Base-by-base conservation (phyloP, 1,284 basidiomycete genomes). In the Boletus albobrunnescens region DNA sequence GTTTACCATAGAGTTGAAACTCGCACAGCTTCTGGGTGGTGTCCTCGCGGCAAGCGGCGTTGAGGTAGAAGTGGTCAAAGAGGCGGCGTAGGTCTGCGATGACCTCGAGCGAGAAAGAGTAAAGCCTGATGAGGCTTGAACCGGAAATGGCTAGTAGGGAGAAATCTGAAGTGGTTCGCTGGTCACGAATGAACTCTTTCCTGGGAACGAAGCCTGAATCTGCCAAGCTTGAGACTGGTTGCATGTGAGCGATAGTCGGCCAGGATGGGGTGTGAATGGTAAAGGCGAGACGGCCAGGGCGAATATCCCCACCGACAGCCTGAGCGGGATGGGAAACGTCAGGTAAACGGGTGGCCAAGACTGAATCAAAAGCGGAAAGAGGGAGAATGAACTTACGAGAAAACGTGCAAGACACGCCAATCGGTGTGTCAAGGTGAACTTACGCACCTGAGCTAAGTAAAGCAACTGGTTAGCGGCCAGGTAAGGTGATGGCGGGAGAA, bases 131-230 rank as follows among this genome's bases (percentile, higher is more conserved):
- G 55, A 75, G 72, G 56, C 77, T 79, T 17, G 79, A 67, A 51
- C 80, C 74, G 6, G 84, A 77, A 53, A 88, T 71, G 11, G 86
- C 75, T 46, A 89, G 71, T 46, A 88, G 73, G 31, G 81, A 75
- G 64, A 88, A 88, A 28, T 78, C 69, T 51, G 79, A 84, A 28
- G 74, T 70, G 19, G 74, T 68, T 36, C 67, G 68, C 53, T 74
- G 73, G 54, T 84, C 76, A 36, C 75, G 76, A 51, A 83, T 70
- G 64, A 87, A 87, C 64, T 87, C 84, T 61, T 77, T 82, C 57
- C 84, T 70, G 4, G 84, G 84, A 22, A 72, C 74, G 55, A 87
- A 85, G 41, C 68, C 65, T 51, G 70, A 60, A 42, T 75, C 72
- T 44, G 71, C 32, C 46, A 66, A 52, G 26, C 46, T 53, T 41